Base-by-base conservation (phyloP, 169 alveolate genomes). In the Plasmodium inui region DNA sequence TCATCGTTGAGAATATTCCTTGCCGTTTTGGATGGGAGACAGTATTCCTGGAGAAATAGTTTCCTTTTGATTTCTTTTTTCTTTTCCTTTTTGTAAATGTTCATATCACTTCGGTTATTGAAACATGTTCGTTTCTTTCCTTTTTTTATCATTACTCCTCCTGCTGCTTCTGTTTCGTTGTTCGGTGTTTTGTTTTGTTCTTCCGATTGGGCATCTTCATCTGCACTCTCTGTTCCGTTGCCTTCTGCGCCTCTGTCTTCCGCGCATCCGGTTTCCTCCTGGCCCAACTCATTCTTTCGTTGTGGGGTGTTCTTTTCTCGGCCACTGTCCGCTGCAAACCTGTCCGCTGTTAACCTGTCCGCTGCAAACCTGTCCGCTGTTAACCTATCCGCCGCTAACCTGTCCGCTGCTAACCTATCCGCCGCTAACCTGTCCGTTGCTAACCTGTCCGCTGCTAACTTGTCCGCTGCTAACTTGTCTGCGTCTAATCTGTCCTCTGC, bases 21-120 rank as follows among this genome's bases (percentile, higher is more conserved):
- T 19, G 92, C 93, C 72, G 94, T 89, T 84, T 90, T 83, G n/a
- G 94, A 85, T 46, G 92, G 94, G 26, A 78, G 67, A 9, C 84
- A 90, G 46, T 90, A 70, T 14, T 93, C 96, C 37, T 46, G 70
- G 28, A 81, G 12, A 61, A 46, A 82, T 50, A 74, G 4, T 57
- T 89, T 74, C 32, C 19, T 61, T 76, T 26, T 80, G 12, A 34
- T 84, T 79, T 86, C 39, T 78, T 86, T 37, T 67, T 83, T 92
- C 26, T 93, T 82, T 85, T 78, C 92, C 39, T 55, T 83, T 70
- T 92, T 72, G 26, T 72, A 92, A 70, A 81, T 84, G 78, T 94
- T 50, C 73, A 92, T 67, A 57, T 94, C 71, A 39, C 57, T 50
- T 44, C 94, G 37, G 17, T 55, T 82, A 82, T 91, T 26, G 46